Conservation (phyloP, 208 protist species). For the Leishmania mexicana region DNA sequence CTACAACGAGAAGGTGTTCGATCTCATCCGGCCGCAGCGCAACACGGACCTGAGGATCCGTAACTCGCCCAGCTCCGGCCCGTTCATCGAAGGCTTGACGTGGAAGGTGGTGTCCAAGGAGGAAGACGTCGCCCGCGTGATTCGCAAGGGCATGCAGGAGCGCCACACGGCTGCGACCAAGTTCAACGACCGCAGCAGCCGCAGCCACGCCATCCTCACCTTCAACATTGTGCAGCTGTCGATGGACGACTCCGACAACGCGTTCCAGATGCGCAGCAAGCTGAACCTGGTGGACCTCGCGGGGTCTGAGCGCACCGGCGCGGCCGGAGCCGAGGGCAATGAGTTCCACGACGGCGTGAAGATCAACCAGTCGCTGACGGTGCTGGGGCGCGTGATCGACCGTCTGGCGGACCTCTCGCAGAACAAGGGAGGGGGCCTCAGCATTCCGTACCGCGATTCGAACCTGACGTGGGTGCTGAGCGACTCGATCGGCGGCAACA, state of each 20-base stretch:
- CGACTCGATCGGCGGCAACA: conserved; percentile 92
- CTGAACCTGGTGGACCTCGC: conserved; percentile 95
- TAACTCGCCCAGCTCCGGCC: conserved; percentile 60
- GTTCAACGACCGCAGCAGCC: conserved; percentile 89
- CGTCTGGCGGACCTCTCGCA: conserved; percentile 78
- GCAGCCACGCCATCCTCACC: conserved; percentile 89
- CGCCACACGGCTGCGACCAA: conserved; percentile 84
- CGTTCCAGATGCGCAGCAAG: conserved; percentile 65
- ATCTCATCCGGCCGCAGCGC: conserved; percentile 57
- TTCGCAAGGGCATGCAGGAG: conserved; percentile 75
- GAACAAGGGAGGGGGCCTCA: conserved; percentile 38
- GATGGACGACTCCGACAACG: conserved; percentile 56
- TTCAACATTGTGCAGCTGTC: conserved; percentile 69
- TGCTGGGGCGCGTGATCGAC: conserved; percentile 91
- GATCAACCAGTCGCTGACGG: conserved; percentile 94
- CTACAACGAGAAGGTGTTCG: conserved; percentile 91
- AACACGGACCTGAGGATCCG: conserved; percentile 73
- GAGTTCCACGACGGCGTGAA: conserved; percentile 81
- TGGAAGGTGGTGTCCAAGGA: conserved; percentile 53
- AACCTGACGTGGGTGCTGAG: conserved; percentile 89
- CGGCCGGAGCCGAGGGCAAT: conserved; percentile 59
- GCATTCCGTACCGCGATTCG: conserved; percentile 68
- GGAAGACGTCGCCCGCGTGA: conserved; percentile 69
- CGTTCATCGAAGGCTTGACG: conserved; percentile 80
- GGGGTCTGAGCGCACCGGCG: conserved; percentile 87